Evolutionary conservation across 805 yeast species (phyloP).

Genomic region (Candida verbasci): DNA sequence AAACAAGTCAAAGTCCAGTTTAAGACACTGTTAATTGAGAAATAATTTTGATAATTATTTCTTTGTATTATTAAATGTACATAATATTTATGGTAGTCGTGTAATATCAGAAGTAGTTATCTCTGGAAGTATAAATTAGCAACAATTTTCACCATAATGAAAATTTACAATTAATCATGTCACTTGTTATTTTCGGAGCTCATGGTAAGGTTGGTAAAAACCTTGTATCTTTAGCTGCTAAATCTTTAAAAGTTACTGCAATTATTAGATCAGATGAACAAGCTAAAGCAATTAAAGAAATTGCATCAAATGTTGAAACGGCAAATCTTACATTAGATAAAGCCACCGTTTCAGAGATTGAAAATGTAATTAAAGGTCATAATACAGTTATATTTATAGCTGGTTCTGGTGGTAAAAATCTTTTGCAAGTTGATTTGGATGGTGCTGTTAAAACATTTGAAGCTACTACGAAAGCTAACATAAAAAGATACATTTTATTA

Average conservation of each 20-base stretch:
- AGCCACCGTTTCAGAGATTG: constrained; percentile 28
- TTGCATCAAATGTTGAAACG: constrained; percentile 30
- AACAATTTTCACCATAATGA: too few relatives aligned
- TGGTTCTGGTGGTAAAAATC: constrained; percentile 57
- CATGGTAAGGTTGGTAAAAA: constrained; percentile 57
- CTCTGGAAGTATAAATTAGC: too few relatives aligned
- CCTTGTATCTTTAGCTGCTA: constrained; percentile 32
- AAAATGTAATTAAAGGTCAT: constrained; percentile 37
- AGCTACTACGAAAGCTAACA: constrained; percentile 43
- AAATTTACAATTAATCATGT: too few relatives aligned
- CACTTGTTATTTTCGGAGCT: constrained; percentile 45
- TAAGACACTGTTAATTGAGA: constrained; percentile 6
- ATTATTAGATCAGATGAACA: constrained; percentile 42
- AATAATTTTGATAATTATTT: constrained; percentile 6
- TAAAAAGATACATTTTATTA: constrained; percentile 46
- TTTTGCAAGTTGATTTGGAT: constrained; percentile 55
- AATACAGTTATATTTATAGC: constrained; percentile 59
- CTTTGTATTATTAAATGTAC: constrained; percentile 2
- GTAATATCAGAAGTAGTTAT: too few relatives aligned
- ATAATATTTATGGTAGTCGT: too few relatives aligned
- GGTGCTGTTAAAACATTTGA: constrained; percentile 56
- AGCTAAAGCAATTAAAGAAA: constrained; percentile 39
- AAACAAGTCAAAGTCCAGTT: constrained; percentile 3
- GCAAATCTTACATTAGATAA: constrained; percentile 36
- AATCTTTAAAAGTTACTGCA: constrained; percentile 15